Conservation (phyloP, 1,284 basidiomycete species). For the Leccinum solheimii region DNA sequence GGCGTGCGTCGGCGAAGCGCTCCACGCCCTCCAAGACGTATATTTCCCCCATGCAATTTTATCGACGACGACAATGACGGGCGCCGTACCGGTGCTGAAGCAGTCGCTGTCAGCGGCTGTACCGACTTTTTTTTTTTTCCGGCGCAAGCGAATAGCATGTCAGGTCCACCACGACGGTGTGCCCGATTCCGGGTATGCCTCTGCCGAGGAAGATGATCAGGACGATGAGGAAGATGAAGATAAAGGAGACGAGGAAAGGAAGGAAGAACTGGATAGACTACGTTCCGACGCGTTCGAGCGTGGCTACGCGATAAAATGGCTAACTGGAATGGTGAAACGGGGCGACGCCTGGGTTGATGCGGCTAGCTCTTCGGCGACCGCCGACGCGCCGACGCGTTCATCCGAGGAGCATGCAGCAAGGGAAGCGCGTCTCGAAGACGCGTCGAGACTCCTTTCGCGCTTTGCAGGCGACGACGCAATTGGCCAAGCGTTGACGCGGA, state of each 20-base stretch:
- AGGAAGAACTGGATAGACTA: slow-evolving; percentile 35
- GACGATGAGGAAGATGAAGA: slow-evolving; percentile 25
- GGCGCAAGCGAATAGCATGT: slow-evolving; percentile 21
- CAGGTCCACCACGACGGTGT: slow-evolving; percentile 42
- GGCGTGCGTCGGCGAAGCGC: slow-evolving; percentile 15
- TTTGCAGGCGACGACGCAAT: slow-evolving; percentile 45
- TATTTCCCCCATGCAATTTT: slow-evolving; percentile 40
- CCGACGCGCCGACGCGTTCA: not conserved
- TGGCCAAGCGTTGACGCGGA: slow-evolving; percentile 49
- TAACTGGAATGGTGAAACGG: slow-evolving; percentile 62
- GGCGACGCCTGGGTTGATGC: slow-evolving; percentile 50
- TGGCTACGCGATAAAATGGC: slow-evolving; percentile 55
- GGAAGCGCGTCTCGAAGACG: slow-evolving; percentile 35
- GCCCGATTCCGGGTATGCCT: slow-evolving; percentile 65
- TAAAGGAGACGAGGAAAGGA: slow-evolving; percentile 12
- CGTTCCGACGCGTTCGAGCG: slow-evolving; percentile 54
- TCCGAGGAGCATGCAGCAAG: slow-evolving; percentile 34
- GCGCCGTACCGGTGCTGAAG: slow-evolving; percentile 16
- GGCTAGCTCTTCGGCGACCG: slow-evolving; percentile 13
- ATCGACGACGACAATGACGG: not conserved
- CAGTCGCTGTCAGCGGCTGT: slow-evolving; percentile 15
- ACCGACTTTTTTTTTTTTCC: not conserved
- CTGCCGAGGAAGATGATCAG: slow-evolving; percentile 54
- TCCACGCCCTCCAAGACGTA: slow-evolving; percentile 41
- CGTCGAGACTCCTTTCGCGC: slow-evolving; percentile 60